phyloP scores from a whole-genome alignment of 352 stramenopile genomes.

The Pythium scleroteichum region DNA sequence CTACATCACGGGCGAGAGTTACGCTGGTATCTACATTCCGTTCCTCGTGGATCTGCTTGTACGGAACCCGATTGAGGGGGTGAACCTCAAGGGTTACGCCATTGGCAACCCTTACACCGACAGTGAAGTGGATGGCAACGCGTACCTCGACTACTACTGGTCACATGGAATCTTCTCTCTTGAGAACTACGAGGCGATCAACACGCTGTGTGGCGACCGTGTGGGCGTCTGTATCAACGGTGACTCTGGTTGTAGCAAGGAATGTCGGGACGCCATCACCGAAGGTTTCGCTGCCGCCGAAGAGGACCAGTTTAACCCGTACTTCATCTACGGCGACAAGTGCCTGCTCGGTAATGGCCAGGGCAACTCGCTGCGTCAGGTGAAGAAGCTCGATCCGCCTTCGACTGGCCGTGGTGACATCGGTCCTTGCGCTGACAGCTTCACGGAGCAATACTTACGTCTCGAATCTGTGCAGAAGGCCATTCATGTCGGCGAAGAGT shows the following conservation, averaged over 20 bases:
- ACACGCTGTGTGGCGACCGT: slow-evolving; percentile 47
- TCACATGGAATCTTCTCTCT: slow-evolving; percentile 82
- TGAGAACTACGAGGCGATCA: slow-evolving; percentile 70
- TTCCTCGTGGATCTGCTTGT: slow-evolving; percentile 81
- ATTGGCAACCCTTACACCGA: slow-evolving; percentile 71
- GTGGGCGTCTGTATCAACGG: slow-evolving; percentile 68
- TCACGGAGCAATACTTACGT: slow-evolving; percentile 71
- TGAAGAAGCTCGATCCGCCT: slow-evolving; percentile 29
- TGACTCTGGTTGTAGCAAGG: slow-evolving; percentile 38
- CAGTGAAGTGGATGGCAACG: slow-evolving; percentile 36
- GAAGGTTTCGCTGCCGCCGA: slow-evolving; percentile 48
- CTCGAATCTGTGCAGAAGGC: slow-evolving; percentile 54
- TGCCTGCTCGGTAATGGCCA: slow-evolving; percentile 67
- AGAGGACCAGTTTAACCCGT: slow-evolving; percentile 61
- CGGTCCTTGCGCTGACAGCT: slow-evolving; percentile 61
- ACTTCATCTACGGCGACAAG: slow-evolving; percentile 85
- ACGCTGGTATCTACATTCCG: slow-evolving; percentile 91
- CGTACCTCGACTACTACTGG: slow-evolving; percentile 88
- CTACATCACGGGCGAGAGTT: slow-evolving; percentile 85
- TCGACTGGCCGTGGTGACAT: slow-evolving; percentile 49
- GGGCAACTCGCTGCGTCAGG: slow-evolving; percentile 45
- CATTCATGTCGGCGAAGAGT: slow-evolving; percentile 48
- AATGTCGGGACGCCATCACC: slow-evolving; percentile 51
- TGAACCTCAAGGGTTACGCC: slow-evolving; percentile 75
- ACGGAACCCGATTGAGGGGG: slow-evolving; percentile 50